Evolutionary conservation across 768 basidiomycete species (phyloP).

Genomic region (Kwoniella dendrophila): DNA sequence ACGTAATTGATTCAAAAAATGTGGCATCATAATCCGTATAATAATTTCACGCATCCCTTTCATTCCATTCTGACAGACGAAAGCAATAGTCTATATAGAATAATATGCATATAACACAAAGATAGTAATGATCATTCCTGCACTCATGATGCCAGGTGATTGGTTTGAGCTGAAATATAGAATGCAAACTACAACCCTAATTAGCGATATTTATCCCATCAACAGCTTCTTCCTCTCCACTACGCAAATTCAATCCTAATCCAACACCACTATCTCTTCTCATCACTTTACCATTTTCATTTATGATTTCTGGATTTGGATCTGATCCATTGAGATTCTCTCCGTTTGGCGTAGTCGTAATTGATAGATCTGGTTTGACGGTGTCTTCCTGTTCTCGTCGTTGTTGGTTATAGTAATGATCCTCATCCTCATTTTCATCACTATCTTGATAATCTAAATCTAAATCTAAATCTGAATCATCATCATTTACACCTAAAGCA

Average conservation of each 20-base stretch:
- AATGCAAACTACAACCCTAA: no score
- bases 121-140: no score
- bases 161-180: no score
- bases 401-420: background rate
- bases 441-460: no score
- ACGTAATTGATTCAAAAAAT: no score
- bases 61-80: no score
- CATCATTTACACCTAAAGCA: constrained; percentile 38
- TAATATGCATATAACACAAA: no score
- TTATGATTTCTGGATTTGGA: background rate
- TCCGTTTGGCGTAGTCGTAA: background rate
- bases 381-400: background rate
- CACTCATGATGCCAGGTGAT: no score
- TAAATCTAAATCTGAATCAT: constrained; percentile 14
- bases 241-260: constrained; percentile 9
- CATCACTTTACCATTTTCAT: background rate
- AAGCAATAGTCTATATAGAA: no score
- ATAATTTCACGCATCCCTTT: no score
- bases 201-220: background rate
- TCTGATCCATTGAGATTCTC: background rate
- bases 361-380: background rate
- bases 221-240: background rate
- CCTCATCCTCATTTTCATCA: background rate
- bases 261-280: constrained; percentile 9
- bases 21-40: no score